Evolutionary conservation across 169 alveolate genomes (phyloP).

Genomic region (Plasmodium reichenowi): DNA sequence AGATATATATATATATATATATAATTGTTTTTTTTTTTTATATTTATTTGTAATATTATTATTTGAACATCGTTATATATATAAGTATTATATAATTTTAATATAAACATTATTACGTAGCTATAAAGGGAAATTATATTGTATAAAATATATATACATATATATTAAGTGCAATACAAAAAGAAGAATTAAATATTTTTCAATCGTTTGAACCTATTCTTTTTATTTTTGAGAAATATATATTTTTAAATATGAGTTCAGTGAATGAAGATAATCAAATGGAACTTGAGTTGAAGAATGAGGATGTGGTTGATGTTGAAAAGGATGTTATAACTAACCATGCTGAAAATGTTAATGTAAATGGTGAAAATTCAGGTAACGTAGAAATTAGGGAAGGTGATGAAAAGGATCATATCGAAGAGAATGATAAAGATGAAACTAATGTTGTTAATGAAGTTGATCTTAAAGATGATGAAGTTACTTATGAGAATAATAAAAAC

Average conservation of each 20-base stretch:
- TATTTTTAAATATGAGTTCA: conserved; percentile 27
- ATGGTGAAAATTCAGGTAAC: not conserved
- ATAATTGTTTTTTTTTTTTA: no score
- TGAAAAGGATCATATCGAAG: not conserved
- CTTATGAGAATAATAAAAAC: conserved; percentile 6
- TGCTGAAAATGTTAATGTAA: not conserved
- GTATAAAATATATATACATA: no score
- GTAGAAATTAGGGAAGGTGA: not conserved
- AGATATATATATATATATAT: no score
- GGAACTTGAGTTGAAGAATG: conserved; percentile 10
- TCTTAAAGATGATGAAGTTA: not conserved
- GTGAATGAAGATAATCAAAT: conserved; percentile 31
- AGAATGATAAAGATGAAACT: not conserved
- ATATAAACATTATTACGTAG: no score
- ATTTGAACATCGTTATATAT: no score
- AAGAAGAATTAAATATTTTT: no score
- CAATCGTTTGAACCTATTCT: no score
- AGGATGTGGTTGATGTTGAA: conserved; percentile 3
- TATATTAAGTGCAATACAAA: no score
- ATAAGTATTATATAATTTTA: no score
- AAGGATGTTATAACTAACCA: not conserved
- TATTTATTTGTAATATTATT: no score
- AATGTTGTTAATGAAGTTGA: not conserved
- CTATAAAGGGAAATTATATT: no score
- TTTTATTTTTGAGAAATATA: no score